Evolutionary conservation across 352 stramenopile species (phyloP).

Genomic region (Phytophthora meadii): DNA sequence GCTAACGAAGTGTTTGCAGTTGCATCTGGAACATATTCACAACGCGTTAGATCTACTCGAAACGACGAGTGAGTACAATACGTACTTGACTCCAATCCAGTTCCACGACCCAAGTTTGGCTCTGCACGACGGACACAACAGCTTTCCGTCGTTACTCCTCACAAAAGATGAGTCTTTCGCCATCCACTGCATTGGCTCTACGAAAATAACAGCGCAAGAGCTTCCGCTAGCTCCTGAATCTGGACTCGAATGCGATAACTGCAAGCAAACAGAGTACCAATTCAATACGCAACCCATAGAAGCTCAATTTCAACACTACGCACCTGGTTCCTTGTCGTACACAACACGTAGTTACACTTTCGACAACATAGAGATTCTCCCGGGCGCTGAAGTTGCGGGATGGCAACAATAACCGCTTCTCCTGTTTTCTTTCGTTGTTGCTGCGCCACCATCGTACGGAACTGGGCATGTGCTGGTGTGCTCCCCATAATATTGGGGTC

Average conservation of each 20-base stretch:
- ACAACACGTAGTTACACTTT: constrained; percentile 72
- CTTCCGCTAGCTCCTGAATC: constrained; percentile 7
- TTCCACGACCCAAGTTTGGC: constrained; percentile 82
- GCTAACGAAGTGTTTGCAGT: constrained; percentile 60
- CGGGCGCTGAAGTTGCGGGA: constrained; percentile 27
- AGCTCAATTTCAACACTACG: background rate
- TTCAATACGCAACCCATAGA: too few species aligned
- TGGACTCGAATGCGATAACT: constrained; percentile 30
- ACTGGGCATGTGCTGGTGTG: constrained; percentile 71
- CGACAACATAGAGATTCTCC: constrained; percentile 46
- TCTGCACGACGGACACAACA: constrained; percentile 70
- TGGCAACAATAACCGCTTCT: constrained; percentile 32
- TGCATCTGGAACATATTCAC: constrained; percentile 48
- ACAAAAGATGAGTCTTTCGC: constrained; percentile 29
- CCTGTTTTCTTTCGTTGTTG: constrained; percentile 45
- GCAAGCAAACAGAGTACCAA: constrained; percentile 1
- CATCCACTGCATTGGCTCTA: constrained; percentile 85
- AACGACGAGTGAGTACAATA: background rate
- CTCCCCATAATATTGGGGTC: constrained; percentile 44
- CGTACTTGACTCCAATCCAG: constrained; percentile 81
- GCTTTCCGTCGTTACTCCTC: constrained; percentile 58
- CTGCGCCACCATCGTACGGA: constrained; percentile 53
- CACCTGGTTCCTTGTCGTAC: constrained; percentile 59
- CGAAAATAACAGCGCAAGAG: constrained; percentile 41
- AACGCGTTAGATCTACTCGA: background rate